phyloP scores from a whole-genome alignment of 306 rosid species.

The Begonia peltatifolia region DNA sequence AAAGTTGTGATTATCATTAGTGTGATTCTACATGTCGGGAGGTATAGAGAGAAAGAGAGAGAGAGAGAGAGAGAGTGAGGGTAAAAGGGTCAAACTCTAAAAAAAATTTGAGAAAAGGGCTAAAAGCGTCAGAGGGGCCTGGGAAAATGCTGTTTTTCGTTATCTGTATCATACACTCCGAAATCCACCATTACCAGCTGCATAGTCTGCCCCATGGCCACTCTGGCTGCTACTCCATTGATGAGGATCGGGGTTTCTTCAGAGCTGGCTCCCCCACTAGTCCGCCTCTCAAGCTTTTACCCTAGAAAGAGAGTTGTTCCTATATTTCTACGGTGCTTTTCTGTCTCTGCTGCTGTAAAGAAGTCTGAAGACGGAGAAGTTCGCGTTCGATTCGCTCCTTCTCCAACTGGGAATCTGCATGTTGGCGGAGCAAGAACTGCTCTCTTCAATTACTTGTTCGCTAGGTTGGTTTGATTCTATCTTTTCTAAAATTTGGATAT shows the following conservation, averaged over 20 bases:
- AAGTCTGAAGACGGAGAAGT: conserved; percentile 25
- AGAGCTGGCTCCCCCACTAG: conserved; percentile 23
- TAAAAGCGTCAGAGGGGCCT: no score
- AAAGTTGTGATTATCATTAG: no score
- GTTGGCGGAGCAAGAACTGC: conserved; percentile 99
- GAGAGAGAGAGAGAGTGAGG: no score
- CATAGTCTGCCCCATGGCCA: conserved; percentile 2
- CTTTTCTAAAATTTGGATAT: neutral
- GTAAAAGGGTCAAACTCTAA: no score
- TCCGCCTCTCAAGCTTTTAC: conserved; percentile 22
- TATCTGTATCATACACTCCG: neutral
- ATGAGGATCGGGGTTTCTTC: conserved; percentile 4
- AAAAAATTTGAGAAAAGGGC: no score
- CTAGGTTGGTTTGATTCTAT: conserved; percentile 10
- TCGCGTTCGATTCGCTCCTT: conserved; percentile 94
- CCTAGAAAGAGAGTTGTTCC: conserved; percentile 7
- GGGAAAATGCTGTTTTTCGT: neutral
- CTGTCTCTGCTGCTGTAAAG: conserved; percentile 34
- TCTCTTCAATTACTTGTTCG: conserved; percentile 22
- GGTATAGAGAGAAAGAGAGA: no score
- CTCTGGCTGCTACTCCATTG: conserved; percentile 8
- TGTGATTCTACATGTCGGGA: no score
- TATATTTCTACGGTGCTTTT: conserved; percentile 26
- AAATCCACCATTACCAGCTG: neutral
- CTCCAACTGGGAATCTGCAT: conserved; percentile 94